Conservation (phyloP, 2,329 filamentous ascomycete genomes). For the Penicillium sp. region DNA sequence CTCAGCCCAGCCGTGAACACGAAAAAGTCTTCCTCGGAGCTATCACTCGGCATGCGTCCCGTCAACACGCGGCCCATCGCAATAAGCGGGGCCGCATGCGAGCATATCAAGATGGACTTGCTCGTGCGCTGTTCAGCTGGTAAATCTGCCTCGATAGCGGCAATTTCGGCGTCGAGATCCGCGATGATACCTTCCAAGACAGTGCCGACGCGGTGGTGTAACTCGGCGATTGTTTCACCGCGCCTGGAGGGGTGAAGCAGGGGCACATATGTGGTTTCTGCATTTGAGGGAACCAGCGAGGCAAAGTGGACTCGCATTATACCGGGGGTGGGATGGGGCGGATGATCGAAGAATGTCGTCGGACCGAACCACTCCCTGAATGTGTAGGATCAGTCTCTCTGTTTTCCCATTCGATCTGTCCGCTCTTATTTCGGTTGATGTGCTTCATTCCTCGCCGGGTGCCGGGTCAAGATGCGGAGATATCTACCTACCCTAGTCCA, state of each 20-base stretch:
- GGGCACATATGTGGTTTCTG: conserved; percentile 54
- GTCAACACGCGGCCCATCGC: conserved; percentile 80
- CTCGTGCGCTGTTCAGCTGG: conserved; percentile 52
- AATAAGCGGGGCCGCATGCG: conserved; percentile 87
- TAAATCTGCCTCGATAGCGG: conserved; percentile 44
- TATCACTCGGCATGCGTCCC: conserved; percentile 68
- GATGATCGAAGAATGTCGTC: conserved; percentile 76
- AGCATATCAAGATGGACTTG: conserved; percentile 71
- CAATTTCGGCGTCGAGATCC: conserved; percentile 61
- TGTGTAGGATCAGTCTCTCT: too few relatives aligned
- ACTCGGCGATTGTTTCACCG: conserved; percentile 74
- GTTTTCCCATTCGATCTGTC: too few relatives aligned
- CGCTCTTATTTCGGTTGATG: conserved; percentile 1
- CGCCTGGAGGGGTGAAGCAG: conserved; percentile 65
- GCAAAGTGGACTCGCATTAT: conserved; percentile 65
- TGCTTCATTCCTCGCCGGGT: too few relatives aligned
- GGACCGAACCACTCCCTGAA: conserved; percentile 85
- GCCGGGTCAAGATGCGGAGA: too few relatives aligned
- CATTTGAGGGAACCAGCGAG: conserved; percentile 48
- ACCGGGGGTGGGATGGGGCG: conserved; percentile 64
- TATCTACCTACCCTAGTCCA: conserved; percentile 48
- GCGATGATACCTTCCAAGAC: conserved; percentile 68
- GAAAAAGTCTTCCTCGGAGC: conserved; percentile 73
- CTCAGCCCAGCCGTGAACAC: conserved; percentile 82
- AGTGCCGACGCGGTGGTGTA: conserved; percentile 76